Base-by-base conservation (phyloP, 495 filamentous ascomycete genomes). In the Clavariopsis aquatica region DNA sequence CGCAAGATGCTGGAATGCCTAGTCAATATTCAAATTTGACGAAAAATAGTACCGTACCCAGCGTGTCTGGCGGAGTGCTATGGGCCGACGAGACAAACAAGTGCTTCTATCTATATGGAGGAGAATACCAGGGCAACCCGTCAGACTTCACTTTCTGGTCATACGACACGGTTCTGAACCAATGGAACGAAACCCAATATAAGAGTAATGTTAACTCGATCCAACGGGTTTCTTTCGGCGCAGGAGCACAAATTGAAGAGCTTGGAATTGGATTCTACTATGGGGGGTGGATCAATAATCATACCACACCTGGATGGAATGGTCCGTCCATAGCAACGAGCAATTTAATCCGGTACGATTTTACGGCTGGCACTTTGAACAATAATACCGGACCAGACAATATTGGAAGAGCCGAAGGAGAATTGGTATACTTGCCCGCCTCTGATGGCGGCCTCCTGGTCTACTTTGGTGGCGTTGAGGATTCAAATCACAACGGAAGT, bases 11-110 rank as follows among this genome's bases (percentile, higher is more conserved):
- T 20, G 77, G 76, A 10, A 82, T 84, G 74, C 83, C 82, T 6
- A 70, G 76, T 26, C 72, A 83, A n/a, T 74, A 80, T 34, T 74
- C 78, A 52, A 81, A 83, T 46, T 70, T 83, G 2, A 78, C 77
- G 34, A 84, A 84, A 60, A 80, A 81, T 58, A 64, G 62, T 26
- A 72, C 75, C 15, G 75, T 84, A 23, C 82, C 82, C 7, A 63
- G 59, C 62, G 70, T 72, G n/a, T 58, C 68, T 4, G 80, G 82
- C 19, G 82, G 81, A 3, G 69, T 78, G 20, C 63, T 84, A 4
- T 84, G 81, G 82, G 71, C 76, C 12, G 83, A 84, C 58, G 65
- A 75, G 20, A 73, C 81, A 27, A 84, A 85, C 66, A 83, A 82
- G 67, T 67, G 76, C 24, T 76, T 84, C 41, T 84, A 81, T 64